A percentile compares a stretch with the other conserved stretches of the same genome.
These are phyloP conservation scores for Linderina pennispora DNA, from an alignment of 192 early-diverging fungal species.

Conservation along the genomic window DNA sequence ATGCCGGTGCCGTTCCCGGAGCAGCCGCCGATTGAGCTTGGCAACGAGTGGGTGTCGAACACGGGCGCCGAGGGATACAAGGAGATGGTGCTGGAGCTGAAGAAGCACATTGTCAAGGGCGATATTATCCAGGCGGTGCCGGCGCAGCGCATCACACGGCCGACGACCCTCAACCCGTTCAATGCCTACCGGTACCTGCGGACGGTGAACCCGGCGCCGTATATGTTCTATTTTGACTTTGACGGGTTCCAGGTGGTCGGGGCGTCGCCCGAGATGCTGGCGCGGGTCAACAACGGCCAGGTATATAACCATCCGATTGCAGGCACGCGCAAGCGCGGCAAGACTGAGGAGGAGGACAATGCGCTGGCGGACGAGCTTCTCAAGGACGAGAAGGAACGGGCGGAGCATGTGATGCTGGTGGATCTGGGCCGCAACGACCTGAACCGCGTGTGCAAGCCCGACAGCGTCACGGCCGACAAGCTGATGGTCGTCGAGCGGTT, in stretches of 20 bases:
- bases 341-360: slow-evolving; percentile 81
- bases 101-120: slow-evolving; percentile 88
- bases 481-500: slow-evolving; percentile 97
- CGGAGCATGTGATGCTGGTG: slow-evolving; percentile 99
- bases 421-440: slow-evolving; percentile 98
- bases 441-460: slow-evolving; percentile 92
- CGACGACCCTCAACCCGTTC: slow-evolving; percentile 91
- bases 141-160: slow-evolving; percentile 80
- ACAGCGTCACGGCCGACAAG: slow-evolving; percentile 88
- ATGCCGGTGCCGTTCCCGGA: slow-evolving; percentile 69
- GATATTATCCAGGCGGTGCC: slow-evolving; percentile 99
- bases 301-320: slow-evolving; percentile 97
- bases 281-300: slow-evolving; percentile 75
- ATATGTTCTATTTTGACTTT: slow-evolving; percentile 99
- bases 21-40: slow-evolving; percentile 66
- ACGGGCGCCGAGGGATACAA: slow-evolving; percentile 89
- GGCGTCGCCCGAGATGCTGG: slow-evolving; percentile 97
- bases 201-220: slow-evolving; percentile 96
- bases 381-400: slow-evolving; percentile 90
- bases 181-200: slow-evolving; percentile 96
- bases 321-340: slow-evolving; percentile 90
- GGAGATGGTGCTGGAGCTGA: slow-evolving; percentile 78
- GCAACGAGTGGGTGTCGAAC: slow-evolving; percentile 73
- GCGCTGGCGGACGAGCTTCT: slow-evolving; percentile 83
- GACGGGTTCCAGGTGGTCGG: slow-evolving; percentile 93